A percentile compares a stretch with the other conserved stretches of the same genome.
These are phyloP conservation scores for Suillus placidus DNA, from an alignment of 768 basidiomycete genomes.

Conservation along the genomic window DNA sequence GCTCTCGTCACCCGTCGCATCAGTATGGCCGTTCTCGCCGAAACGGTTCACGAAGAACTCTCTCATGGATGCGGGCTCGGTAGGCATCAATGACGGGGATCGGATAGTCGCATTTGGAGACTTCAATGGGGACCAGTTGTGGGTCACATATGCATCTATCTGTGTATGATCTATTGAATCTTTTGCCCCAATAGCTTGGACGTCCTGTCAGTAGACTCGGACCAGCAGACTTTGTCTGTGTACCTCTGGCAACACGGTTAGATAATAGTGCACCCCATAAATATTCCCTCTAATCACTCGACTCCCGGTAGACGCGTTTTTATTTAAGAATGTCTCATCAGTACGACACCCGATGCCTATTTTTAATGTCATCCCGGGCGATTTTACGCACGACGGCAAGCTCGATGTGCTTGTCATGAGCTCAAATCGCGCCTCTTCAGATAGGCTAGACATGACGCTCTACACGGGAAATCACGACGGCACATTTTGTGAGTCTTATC, in stretches of 20 bases:
- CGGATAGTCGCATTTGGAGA: conserved; percentile 90
- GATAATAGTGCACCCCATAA: conserved; percentile 18
- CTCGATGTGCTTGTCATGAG: conserved; percentile 92
- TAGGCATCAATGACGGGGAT: conserved; percentile 74
- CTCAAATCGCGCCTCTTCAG: conserved; percentile 43
- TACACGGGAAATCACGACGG: conserved; percentile 66
- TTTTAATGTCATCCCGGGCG: conserved; percentile 87
- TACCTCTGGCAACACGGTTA: conserved; percentile 84
- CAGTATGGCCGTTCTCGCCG: conserved; percentile 84
- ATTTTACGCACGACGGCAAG: conserved; percentile 90
- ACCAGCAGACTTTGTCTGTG: conserved; percentile 75
- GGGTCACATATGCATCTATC: conserved; percentile 32
- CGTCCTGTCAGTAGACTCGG: conserved; percentile 70
- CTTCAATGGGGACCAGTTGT: conserved; percentile 97
- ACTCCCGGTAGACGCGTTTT: conserved; percentile 54
- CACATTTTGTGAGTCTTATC: conserved; percentile 60
- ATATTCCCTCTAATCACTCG: conserved; percentile 9
- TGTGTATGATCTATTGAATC: conserved; percentile 1
- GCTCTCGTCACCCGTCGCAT: conserved; percentile 26
- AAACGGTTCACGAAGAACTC: conserved; percentile 85
- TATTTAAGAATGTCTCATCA: conserved; percentile 50
- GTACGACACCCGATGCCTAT: conserved; percentile 61
- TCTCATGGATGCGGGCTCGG: conserved; percentile 74
- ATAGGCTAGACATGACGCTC: conserved; percentile 65
- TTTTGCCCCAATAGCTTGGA: conserved; percentile 60